Conservation (phyloP, 495 filamentous ascomycete species). For the Hypoxylon trugodes region DNA sequence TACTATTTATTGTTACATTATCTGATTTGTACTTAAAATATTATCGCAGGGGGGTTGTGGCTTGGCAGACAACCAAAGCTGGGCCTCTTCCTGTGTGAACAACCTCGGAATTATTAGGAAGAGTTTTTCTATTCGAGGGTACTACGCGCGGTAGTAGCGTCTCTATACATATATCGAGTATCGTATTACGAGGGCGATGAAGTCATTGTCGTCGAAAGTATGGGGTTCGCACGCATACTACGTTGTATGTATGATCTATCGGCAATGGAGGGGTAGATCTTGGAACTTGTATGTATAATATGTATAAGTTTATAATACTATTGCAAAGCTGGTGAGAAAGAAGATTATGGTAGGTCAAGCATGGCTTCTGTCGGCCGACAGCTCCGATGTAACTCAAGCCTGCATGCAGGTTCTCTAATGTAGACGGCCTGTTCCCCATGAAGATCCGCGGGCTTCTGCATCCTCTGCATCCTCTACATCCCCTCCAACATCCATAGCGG, state of each 20-base stretch:
- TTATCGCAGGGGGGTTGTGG: conserved; percentile 11
- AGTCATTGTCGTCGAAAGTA: conserved; percentile 23
- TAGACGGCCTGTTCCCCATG: conserved; percentile 30
- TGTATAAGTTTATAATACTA: conserved; percentile 24
- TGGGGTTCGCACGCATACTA: conserved; percentile 20
- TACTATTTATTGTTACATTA: conserved; percentile 11
- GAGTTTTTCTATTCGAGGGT: background rate
- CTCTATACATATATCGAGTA: conserved; percentile 13
- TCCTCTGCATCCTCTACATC: too few relatives aligned
- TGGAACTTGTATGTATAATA: too few relatives aligned
- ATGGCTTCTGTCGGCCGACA: conserved; percentile 17
- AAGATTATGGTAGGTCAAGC: conserved; percentile 13
- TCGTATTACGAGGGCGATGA: conserved; percentile 21
- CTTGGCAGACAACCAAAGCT: conserved; percentile 5
- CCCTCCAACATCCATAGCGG: conserved; percentile 18
- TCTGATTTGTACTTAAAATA: background rate
- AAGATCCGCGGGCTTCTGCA: conserved; percentile 34
- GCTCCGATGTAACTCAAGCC: conserved; percentile 41
- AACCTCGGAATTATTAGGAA: background rate
- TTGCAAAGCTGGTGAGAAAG: conserved; percentile 18
- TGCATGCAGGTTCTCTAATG: conserved; percentile 39
- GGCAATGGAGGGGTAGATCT: conserved; percentile 43
- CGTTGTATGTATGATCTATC: conserved; percentile 42
- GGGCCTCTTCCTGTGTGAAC: background rate
- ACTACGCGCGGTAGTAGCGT: conserved; percentile 23